Base-by-base conservation (phyloP, 2,329 filamentous ascomycete genomes). In the Alternaria angustiovoidea region DNA sequence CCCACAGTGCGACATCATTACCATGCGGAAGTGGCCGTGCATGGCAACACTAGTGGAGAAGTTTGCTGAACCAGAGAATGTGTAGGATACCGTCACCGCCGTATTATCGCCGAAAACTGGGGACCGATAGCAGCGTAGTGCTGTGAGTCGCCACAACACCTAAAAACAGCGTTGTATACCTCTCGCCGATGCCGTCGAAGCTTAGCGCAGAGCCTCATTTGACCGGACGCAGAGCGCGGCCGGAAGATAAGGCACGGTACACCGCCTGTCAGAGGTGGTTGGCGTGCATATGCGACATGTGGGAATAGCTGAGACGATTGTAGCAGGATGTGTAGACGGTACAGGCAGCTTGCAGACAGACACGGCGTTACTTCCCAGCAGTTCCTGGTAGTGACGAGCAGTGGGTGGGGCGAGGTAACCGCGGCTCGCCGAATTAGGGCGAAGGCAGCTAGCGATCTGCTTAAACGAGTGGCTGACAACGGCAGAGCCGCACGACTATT, bases 1-100 rank as follows among this genome's bases (percentile, higher is more conserved):
- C 56, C 70, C 70, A 72, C 70, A 66, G 16, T 61, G 55, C 67
- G 66, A 72, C 70, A 72, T 71, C 66, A 72, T 71, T 53, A 62
- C 34, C 47, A 58, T 61, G 66, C 68, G 62, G 63, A 48, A 41
- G 53, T 59, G 63, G 24, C 66, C 63, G 62, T 66, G 54, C 48
- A 65, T 54, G 51, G 57, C 44, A 62, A 42, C 63, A 61, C 65
- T 70, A 69, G 63, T 61, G 68, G 60, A 67, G 57, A 67, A 65
- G 52, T 66, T 62, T 68, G 61, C 62, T 61, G 59, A 59, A 64
- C 68, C 68, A 72, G 67, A 69, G 59, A 71, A 71, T 59, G 61
- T 62, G 63, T 68, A 69, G 68, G 68, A 64, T 66, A 71, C 62
- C 67, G 62, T 71, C 67, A 70, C 65, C 46, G 63, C 58, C 65